A percentile compares a stretch with the other conserved stretches of the same genome.
Evolutionary conservation across 2,329 filamentous ascomycete species (phyloP).

Genomic region (Penicillium sp.): DNA sequence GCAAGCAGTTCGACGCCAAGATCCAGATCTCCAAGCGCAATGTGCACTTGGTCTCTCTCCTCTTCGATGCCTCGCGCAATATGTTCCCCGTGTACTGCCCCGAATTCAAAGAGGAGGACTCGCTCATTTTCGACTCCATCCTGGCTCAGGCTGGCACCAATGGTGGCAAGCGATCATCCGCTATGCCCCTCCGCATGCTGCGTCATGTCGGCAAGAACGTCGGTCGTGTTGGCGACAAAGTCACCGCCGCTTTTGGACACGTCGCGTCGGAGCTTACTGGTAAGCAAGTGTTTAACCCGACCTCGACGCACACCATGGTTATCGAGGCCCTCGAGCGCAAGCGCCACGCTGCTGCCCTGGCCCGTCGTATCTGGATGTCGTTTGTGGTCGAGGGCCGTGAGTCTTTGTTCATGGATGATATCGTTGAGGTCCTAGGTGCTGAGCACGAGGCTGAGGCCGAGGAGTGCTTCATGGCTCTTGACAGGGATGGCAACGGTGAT

Average conservation of each 20-base stretch:
- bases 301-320: conserved; percentile 84
- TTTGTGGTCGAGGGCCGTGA: conserved; percentile 90
- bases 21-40: conserved; percentile 91
- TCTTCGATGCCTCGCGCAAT: conserved; percentile 85
- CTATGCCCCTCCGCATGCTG: conserved; percentile 76
- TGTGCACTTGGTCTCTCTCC: conserved; percentile 72
- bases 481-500: conserved; percentile 87
- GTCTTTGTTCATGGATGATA: conserved; percentile 73
- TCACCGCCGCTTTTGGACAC: conserved; percentile 89
- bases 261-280: conserved; percentile 93
- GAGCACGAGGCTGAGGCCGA: conserved; percentile 74
- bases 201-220: conserved; percentile 69
- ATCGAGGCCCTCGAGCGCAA: conserved; percentile 84
- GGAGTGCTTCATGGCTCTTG: conserved; percentile 76
- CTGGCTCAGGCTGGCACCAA: conserved; percentile 61
- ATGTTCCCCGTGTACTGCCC: conserved; percentile 90
- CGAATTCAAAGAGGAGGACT: conserved; percentile 89
- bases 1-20: conserved; percentile 62
- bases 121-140: conserved; percentile 82
- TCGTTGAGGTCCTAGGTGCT: conserved; percentile 80
- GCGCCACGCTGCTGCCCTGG: conserved; percentile 82
- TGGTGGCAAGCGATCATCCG: conserved; percentile 55
- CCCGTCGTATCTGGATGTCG: conserved; percentile 96
- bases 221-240: conserved; percentile 83
- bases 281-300: conserved; percentile 91